A percentile compares a stretch with the other conserved stretches of the same genome.
Evolutionary conservation across 345 rosid species (phyloP).

Genomic region (Rubroshorea leprosula): DNA sequence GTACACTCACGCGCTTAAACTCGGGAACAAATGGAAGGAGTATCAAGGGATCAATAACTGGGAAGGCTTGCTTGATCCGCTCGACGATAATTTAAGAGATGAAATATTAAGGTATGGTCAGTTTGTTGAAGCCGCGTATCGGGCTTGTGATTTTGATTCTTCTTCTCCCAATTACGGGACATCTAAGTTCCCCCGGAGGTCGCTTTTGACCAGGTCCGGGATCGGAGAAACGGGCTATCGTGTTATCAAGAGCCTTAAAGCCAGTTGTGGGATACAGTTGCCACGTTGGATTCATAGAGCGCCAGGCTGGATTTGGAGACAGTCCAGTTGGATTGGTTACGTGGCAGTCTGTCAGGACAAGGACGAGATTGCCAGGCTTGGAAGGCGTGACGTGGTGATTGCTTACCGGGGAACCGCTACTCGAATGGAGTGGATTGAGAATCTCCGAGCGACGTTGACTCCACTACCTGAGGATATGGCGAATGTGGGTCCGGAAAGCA

Average conservation of each 20-base stretch:
- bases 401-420: slow-evolving; percentile 53
- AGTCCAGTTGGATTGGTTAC: slow-evolving; percentile 62
- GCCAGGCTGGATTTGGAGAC: slow-evolving; percentile 37
- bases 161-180: slow-evolving; percentile 33
- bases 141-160: slow-evolving; percentile 42
- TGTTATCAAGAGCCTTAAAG: slow-evolving; percentile 34
- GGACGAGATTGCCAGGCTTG: slow-evolving; percentile 40
- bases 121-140: slow-evolving; percentile 47
- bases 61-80: slow-evolving; percentile 56
- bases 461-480: slow-evolving; percentile 9
- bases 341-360: slow-evolving; percentile 53
- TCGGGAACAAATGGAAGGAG: slow-evolving; percentile 38
- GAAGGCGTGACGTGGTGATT: slow-evolving; percentile 54
- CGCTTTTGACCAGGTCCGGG: slow-evolving; percentile 29
- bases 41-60: slow-evolving; percentile 48
- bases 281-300: slow-evolving; percentile 40
- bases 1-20: slow-evolving; percentile 1
- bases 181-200: slow-evolving; percentile 24
- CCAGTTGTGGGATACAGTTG: slow-evolving; percentile 34
- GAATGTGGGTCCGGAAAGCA: not conserved
- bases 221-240: slow-evolving; percentile 31
- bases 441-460: slow-evolving; percentile 47
- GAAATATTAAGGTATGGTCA: slow-evolving; percentile 51
- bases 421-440: slow-evolving; percentile 55
- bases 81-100: slow-evolving; percentile 37